phyloP scores from a whole-genome alignment of 2,329 filamentous ascomycete genomes.

The Tolypocladium ophioglossoides region DNA sequence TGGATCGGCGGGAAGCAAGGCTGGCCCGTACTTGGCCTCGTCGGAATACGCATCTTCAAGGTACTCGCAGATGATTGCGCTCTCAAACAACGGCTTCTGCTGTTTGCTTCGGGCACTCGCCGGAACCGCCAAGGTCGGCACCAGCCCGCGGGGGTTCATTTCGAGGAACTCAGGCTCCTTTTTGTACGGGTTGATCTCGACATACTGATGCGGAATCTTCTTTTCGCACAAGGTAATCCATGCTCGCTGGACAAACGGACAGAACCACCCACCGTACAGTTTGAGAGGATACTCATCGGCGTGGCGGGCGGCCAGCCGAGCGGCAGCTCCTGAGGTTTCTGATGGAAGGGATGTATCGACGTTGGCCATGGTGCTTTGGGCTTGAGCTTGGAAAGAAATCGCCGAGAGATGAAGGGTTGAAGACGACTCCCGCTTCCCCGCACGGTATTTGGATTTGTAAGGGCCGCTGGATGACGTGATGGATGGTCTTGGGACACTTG shows the following conservation, averaged over 20 bases:
- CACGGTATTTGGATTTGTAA: too few relatives aligned
- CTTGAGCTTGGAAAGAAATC: too few relatives aligned
- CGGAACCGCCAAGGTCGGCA: conserved; percentile 55
- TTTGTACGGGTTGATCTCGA: conserved; percentile 70
- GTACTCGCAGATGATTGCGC: conserved; percentile 63
- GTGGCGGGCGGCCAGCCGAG: conserved; percentile 34
- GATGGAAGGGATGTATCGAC: conserved; percentile 38
- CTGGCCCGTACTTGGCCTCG: conserved; percentile 26
- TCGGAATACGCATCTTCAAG: conserved; percentile 59
- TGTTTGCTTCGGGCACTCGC: conserved; percentile 15
- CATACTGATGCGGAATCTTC: conserved; percentile 60
- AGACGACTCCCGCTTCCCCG: too few relatives aligned
- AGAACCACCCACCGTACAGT: conserved; percentile 70
- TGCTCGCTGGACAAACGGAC: conserved; percentile 55
- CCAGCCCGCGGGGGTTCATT: conserved; percentile 65
- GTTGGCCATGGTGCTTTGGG: conserved; percentile 22
- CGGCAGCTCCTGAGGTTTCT: conserved; percentile 38
- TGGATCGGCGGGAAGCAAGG: conserved; percentile 47
- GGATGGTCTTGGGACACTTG: too few relatives aligned
- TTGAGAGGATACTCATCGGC: conserved; percentile 41
- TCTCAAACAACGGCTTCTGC: conserved; percentile 59
- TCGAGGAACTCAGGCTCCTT: conserved; percentile 58
- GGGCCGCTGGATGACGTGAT: background rate
- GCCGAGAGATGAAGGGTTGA: too few relatives aligned
- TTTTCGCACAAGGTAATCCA: conserved; percentile 70